Evolutionary conservation across 1,139 yeast genomes (phyloP), one percentile per base, ranked within the genome.

Genomic region (Eremothecium sinecaudum): DNA sequence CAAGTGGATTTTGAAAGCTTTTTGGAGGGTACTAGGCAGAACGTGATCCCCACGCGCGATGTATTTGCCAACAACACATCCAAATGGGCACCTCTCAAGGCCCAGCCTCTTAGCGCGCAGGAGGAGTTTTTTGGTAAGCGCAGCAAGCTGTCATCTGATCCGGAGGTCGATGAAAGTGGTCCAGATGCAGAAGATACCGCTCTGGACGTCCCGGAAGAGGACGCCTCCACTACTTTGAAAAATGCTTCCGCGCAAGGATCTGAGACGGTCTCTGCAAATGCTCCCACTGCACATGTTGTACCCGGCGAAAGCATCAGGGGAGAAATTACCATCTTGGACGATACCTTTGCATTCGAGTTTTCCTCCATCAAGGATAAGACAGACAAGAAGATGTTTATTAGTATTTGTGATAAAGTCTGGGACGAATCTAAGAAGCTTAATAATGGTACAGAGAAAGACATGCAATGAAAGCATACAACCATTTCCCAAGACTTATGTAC

Each of bases 41-140:
- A 25, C 4, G 27, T 33, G 18, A 35, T 35, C 7, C 35, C 30
- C 5, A 35, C 38, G n/a, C 19, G 35, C 8, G 77, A 72, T 45
- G 71, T 72, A 3, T 73, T 68, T 47, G 63, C 61, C 32, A 71
- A 69, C 3, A 73, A 70, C 41, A 60, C 59, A 24, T 58, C 67
- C 15, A 63, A 62, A 40, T 63, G 61, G 23, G 77, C 78, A 0
- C 79, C 78, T 3, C 45, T 68, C 22, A 57, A 58, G 19, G 69
- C 75, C 3, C 79, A 73, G 47, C 79, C 79, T 7, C 58, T 72
- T 19, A 66, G 73, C 24, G 70, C 79, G 0, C 75, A 71, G 47
- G 54, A 62, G 21, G 73, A 67, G 39, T 62, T 56, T 34, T 73
- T 72, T 41, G 13, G 32, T 24, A 32, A 33, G 10, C 16, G 27